A percentile compares a stretch with the other conserved stretches of the same genome.
phyloP scores from a whole-genome alignment of 2,329 filamentous ascomycete genomes.

The Aspergillus quadrilineatus region DNA sequence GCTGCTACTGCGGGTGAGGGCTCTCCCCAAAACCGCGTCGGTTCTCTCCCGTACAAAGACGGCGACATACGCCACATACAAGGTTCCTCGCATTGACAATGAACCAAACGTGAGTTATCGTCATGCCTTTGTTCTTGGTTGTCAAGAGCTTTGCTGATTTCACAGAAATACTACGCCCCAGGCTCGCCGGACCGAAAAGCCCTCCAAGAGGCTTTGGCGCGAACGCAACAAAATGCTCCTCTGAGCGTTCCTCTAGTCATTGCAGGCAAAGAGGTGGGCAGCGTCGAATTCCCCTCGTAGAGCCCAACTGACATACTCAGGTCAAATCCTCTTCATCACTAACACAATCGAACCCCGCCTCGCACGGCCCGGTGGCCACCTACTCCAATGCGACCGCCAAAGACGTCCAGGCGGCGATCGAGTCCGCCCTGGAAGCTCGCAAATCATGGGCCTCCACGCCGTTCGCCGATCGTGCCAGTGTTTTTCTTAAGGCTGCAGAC shows the following conservation, averaged over 20 bases:
- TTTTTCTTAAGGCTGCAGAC: slow-evolving; percentile 96
- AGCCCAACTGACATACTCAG: slow-evolving; percentile 15
- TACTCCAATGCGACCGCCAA: slow-evolving; percentile 78
- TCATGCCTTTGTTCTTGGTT: too few species aligned
- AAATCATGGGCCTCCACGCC: slow-evolving; percentile 80
- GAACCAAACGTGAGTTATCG: slow-evolving; percentile 79
- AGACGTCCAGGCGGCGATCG: slow-evolving; percentile 77
- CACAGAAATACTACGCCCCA: slow-evolving; percentile 82
- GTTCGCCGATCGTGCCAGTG: slow-evolving; percentile 84
- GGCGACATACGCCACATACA: slow-evolving; percentile 76
- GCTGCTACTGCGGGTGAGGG: slow-evolving; percentile 28
- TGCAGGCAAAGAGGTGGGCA: slow-evolving; percentile 70
- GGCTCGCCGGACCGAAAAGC: slow-evolving; percentile 75
- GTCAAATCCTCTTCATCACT: slow-evolving; percentile 33
- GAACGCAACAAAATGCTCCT: slow-evolving; percentile 66
- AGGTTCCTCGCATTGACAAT: slow-evolving; percentile 80
- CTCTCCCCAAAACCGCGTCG: slow-evolving; percentile 23
- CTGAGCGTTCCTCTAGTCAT: slow-evolving; percentile 80
- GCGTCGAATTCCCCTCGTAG: slow-evolving; percentile 21
- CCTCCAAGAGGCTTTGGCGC: slow-evolving; percentile 70
- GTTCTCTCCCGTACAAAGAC: slow-evolving; percentile 24
- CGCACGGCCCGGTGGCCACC: slow-evolving; percentile 75
- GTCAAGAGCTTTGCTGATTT: slow-evolving; percentile 3
- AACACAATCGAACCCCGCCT: slow-evolving; percentile 77
- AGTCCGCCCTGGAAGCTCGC: slow-evolving; percentile 82